Evolutionary conservation across 2,329 filamentous ascomycete genomes (phyloP), one percentile per base, ranked within the genome.

Genomic region (Claviceps sp.): DNA sequence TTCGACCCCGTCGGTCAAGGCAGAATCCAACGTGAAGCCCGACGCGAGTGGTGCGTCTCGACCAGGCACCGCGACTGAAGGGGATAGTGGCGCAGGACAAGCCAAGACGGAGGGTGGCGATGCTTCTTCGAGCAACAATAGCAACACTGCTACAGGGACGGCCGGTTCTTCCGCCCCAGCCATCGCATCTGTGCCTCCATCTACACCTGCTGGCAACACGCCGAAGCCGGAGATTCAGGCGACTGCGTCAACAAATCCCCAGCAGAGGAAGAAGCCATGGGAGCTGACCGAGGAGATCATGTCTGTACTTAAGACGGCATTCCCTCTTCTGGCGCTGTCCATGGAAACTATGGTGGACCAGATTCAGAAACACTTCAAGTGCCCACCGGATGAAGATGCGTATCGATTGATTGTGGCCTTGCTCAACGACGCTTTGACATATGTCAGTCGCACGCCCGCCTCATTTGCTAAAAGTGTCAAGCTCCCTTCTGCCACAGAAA

Each of bases 341-440:
- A 97, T 99, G 93, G 93, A 99, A 71, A 95, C 91, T 0, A 98
- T 97, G 89, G 90, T 97, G 34, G 93, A 98, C 64, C 91, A 97
- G 69, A 95, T 98, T 54, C 87, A 93, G 67, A 97, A 97, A 74
- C 86, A 97, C 69, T 98, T 98, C 79, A 98, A 98, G 71, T 97
- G 93, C 62, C 91, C 91, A 14, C 91, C 91, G 0, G 93, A 99
- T 61, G 93, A 99, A 66, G 93, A 99, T 71, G 94, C 93, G 2
- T 97, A 97, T 68, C 81, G 93, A 48, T 76, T 99, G 16, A 98
- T 98, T 58, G 91, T 97, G n/a, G 94, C 93, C 2, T 73, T 99
- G 11, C 79, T 98, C 22, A 98, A 98, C 65, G 93, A 99, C 67
- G 93, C 89, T 0, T 71, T 98, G 50, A 89, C 89, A 30, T 96